Base-by-base conservation (phyloP, 352 stramenopile species). In the Phytophthora cajani region DNA sequence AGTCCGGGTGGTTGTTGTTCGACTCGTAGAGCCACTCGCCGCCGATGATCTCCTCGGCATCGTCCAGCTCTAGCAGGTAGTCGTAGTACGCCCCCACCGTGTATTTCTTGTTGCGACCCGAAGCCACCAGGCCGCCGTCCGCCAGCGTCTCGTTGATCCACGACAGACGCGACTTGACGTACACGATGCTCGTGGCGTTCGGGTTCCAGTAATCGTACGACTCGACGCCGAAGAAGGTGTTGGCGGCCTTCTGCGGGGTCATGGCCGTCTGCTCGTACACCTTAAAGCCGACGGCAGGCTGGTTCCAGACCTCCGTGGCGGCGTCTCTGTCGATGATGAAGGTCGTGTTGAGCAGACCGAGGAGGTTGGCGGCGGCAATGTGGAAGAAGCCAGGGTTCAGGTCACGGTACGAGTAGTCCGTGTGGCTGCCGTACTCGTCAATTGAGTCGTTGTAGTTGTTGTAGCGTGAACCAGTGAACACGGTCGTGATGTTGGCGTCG, bases 221-320 rank as follows among this genome's bases (percentile, higher is more conserved):
- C 1, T 52, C 58, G 7, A 67, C 65, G 11, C 53, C 55, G 62
- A 74, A 81, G 54, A 63, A 79, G 23, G 58, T 54, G 38, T 67
- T 33, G 0, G 75, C 72, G 0, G 73, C 76, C 2, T 81, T 12
- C 19, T 66, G 40, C 1, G 60, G 52, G 2, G 65, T 62, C 60
- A 84, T 64, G 8, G 67, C 64, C 3, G 61, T 51, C 52, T 66
- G 38, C n/a, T 79, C 49, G 19, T 61, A 32, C 11, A 84, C 60
- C 44, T 77, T 47, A 60, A 85, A 88, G 46, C 62, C 72, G 16
- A 60, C 42, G 30, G 85, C 68, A 9, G 80, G 76, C 54, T 84
- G 72, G 69, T 87, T 85, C 78, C 80, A 88, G 17, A 87, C 73
- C 33, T 71, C 60, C 6, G 38, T n/a, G 6, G 55, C 69, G 36